phyloP scores from a whole-genome alignment of 2,329 filamentous ascomycete genomes.

The Monilinia polystroma region DNA sequence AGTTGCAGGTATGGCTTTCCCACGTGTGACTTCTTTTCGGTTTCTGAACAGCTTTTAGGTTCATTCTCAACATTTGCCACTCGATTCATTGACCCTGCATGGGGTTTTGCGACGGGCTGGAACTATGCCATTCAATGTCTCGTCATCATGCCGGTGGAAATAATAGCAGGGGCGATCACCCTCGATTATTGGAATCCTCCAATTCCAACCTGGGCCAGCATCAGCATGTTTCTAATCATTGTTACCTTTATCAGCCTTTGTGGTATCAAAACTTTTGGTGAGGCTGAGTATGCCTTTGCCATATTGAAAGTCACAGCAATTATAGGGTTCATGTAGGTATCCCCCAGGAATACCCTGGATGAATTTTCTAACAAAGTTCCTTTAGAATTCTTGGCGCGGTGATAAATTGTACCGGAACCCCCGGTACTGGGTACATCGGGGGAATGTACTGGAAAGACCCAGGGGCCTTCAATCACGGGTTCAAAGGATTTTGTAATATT shows the following conservation, averaged over 20 bases:
- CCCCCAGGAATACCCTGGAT: not conserved
- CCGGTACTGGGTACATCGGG: conserved; percentile 75
- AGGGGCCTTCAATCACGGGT: conserved; percentile 78
- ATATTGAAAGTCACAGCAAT: conserved; percentile 85
- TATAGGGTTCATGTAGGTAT: conserved; percentile 78
- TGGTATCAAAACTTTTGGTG: conserved; percentile 83
- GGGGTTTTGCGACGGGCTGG: conserved; percentile 94
- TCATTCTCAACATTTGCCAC: conserved; percentile 92
- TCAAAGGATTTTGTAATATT: conserved; percentile 75
- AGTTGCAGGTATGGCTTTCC: conserved; percentile 64
- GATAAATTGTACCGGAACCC: conserved; percentile 79
- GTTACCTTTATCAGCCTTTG: conserved; percentile 85
- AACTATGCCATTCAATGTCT: conserved; percentile 92
- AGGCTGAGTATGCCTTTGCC: conserved; percentile 85
- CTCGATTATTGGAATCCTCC: conserved; percentile 77
- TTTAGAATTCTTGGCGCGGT: conserved; percentile 79
- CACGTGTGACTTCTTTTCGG: not conserved
- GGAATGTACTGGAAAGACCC: conserved; percentile 74
- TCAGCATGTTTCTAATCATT: conserved; percentile 73
- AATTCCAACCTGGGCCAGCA: conserved; percentile 76
- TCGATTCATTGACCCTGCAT: conserved; percentile 90
- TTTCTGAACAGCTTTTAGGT: conserved; percentile 2
- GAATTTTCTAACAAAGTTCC: conserved; percentile 25
- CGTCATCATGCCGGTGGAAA: conserved; percentile 76
- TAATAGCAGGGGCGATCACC: conserved; percentile 82